Percentiles rank a stretch among this genome's conserved stretches.
Conservation (phyloP, 257 asterid species). For the Agastache rugosa region DNA sequence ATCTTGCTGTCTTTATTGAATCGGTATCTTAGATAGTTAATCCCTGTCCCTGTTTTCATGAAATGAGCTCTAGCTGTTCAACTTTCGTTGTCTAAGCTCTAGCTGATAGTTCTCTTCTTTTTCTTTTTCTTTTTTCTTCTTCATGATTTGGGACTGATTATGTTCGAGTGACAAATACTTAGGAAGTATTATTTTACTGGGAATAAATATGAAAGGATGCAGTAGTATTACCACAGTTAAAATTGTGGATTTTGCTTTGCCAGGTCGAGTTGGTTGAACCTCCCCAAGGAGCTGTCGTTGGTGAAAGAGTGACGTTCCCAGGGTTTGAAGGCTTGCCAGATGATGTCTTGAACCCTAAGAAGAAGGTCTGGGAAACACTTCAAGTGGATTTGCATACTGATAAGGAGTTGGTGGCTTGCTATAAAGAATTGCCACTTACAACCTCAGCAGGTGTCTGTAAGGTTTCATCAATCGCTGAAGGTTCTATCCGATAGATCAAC, state of each 20-base stretch:
- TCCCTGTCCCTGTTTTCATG: background rate
- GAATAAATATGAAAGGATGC: conserved; percentile 3
- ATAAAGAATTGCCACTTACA: conserved; percentile 77
- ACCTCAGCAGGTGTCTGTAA: conserved; percentile 89
- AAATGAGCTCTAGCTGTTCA: background rate
- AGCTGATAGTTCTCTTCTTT: background rate
- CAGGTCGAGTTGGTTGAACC: conserved; percentile 97
- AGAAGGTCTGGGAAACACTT: conserved; percentile 92
- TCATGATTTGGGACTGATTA: background rate
- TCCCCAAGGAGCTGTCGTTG: conserved; percentile 69
- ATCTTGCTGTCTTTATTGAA: background rate
- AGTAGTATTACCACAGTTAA: background rate
- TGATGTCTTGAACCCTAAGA: conserved; percentile 81
- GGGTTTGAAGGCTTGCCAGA: conserved; percentile 79
- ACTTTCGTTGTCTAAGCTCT: background rate
- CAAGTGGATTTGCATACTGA: conserved; percentile 79
- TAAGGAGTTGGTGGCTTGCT: conserved; percentile 74
- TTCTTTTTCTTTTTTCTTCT: background rate
- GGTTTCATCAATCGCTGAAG: conserved; percentile 72
- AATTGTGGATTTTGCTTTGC: conserved; percentile 25
- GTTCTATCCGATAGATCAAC: conserved; percentile 59
- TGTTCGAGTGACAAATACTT: background rate
- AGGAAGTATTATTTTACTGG: background rate
- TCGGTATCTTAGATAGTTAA: background rate
- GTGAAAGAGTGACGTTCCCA: conserved; percentile 75